Percentiles rank a stretch among this genome's conserved stretches.
Evolutionary conservation across 495 filamentous ascomycete species (phyloP).

Genomic region (Parathielavia appendiculata): DNA sequence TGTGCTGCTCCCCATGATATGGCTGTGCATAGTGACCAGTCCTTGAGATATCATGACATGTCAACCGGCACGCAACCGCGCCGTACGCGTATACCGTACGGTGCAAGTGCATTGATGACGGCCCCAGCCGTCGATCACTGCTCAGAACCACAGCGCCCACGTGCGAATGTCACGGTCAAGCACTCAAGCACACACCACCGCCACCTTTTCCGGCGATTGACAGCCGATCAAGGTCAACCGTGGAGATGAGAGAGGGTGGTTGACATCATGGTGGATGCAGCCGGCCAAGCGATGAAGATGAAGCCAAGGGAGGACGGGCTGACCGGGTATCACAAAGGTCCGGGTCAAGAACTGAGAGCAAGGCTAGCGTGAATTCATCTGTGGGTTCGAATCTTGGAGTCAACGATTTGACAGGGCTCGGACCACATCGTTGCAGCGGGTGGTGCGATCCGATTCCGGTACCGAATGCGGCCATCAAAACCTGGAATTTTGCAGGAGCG

Average conservation of each 20-base stretch:
- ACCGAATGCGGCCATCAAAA: slow-evolving; percentile 20
- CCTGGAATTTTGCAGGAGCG: slow-evolving; percentile 8
- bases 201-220: background rate
- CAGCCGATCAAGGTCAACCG: slow-evolving; percentile 4
- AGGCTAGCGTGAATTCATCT: background rate
- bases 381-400: slow-evolving; percentile 15
- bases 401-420: background rate
- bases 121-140: too few relatives aligned
- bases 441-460: slow-evolving; percentile 20
- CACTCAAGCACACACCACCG: too few relatives aligned
- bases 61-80: too few relatives aligned
- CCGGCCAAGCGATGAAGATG: background rate
- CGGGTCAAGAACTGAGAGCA: background rate
- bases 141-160: too few relatives aligned
- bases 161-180: too few relatives aligned
- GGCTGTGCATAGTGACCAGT: too few relatives aligned
- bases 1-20: too few relatives aligned
- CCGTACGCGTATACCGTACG: too few relatives aligned
- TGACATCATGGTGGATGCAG: background rate
- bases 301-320: background rate
- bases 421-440: slow-evolving; percentile 3
- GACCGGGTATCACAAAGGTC: slow-evolving; percentile 1
- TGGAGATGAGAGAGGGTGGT: background rate
- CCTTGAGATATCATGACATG: too few relatives aligned
- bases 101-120: too few relatives aligned